Conservation (phyloP, 306 rosid genomes). For the Citrullus colocynthis region DNA sequence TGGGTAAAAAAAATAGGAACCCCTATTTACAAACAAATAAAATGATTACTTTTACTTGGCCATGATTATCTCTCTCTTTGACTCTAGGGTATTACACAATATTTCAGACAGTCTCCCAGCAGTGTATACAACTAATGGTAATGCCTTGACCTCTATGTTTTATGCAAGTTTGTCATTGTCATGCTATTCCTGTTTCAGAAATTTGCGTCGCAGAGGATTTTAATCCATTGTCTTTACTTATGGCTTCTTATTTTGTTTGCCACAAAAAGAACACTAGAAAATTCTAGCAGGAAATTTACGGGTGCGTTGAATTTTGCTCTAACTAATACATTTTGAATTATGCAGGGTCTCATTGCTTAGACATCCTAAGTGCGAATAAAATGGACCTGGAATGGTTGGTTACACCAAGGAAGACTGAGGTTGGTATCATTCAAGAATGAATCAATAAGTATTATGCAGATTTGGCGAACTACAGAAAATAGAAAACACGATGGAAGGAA, state of each 20-base stretch:
- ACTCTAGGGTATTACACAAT: conserved; percentile 29
- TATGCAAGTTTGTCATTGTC: background rate
- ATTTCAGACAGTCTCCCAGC: conserved; percentile 35
- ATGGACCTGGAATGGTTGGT: background rate
- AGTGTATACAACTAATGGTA: conserved; percentile 8
- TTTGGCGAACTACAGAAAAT: conserved; percentile 9
- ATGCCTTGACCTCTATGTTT: background rate
- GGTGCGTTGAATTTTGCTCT: background rate
- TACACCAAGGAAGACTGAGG: conserved; percentile 21
- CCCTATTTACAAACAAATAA: background rate
- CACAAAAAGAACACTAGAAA: background rate
- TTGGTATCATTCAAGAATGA: conserved; percentile 26
- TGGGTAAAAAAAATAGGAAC: conserved; percentile 26
- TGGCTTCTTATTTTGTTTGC: background rate
- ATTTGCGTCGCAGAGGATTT: background rate
- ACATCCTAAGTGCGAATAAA: conserved; percentile 1
- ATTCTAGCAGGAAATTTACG: background rate
- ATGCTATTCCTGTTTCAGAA: background rate
- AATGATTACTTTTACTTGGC: background rate
- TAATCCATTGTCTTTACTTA: background rate
- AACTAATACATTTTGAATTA: background rate
- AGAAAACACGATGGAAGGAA: background rate
- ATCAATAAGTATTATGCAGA: conserved; percentile 19
- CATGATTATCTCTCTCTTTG: background rate
- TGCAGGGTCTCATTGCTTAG: conserved; percentile 43